Evolutionary conservation across 129 eudicot genomes (phyloP).

Genomic region (Flaveria bidentis): DNA sequence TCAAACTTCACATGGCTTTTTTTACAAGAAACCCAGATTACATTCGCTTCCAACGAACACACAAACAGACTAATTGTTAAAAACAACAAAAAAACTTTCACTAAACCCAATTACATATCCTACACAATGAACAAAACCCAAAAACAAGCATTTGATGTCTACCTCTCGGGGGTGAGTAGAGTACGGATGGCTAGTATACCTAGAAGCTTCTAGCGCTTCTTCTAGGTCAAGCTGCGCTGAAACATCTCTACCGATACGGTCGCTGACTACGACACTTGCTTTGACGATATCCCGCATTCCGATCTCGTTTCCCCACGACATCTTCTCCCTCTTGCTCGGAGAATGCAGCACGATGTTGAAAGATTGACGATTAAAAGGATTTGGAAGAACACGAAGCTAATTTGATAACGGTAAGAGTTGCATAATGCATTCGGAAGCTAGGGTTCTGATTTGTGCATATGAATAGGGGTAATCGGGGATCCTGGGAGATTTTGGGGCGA

Average conservation of each 20-base stretch:
- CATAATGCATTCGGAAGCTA: conserved; percentile 4
- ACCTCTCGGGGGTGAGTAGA: conserved; percentile 96
- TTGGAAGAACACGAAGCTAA: not conserved
- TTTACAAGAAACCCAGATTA: too few relatives aligned
- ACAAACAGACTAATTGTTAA: not conserved
- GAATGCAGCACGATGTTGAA: conserved; percentile 19
- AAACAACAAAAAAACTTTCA: too few relatives aligned
- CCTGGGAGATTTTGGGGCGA: not conserved
- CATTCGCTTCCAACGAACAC: not conserved
- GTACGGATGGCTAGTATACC: conserved; percentile 91
- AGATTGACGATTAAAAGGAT: not conserved
- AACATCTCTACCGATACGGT: conserved; percentile 75
- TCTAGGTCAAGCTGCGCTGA: conserved; percentile 79
- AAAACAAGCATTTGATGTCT: not conserved
- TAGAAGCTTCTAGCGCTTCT: conserved; percentile 91
- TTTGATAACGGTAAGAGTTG: conserved; percentile 10
- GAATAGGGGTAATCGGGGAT: conserved; percentile 15
- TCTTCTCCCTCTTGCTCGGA: conserved; percentile 17
- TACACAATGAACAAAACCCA: not conserved
- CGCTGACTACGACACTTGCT: conserved; percentile 76
- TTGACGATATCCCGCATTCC: conserved; percentile 69
- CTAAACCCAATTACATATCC: too few relatives aligned
- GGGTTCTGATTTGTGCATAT: conserved; percentile 21
- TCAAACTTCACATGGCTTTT: too few relatives aligned
- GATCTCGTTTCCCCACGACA: conserved; percentile 71